Evolutionary conservation across 2,329 filamentous ascomycete species (phyloP).

Genomic region (Fusarium pseudoanthophilum): DNA sequence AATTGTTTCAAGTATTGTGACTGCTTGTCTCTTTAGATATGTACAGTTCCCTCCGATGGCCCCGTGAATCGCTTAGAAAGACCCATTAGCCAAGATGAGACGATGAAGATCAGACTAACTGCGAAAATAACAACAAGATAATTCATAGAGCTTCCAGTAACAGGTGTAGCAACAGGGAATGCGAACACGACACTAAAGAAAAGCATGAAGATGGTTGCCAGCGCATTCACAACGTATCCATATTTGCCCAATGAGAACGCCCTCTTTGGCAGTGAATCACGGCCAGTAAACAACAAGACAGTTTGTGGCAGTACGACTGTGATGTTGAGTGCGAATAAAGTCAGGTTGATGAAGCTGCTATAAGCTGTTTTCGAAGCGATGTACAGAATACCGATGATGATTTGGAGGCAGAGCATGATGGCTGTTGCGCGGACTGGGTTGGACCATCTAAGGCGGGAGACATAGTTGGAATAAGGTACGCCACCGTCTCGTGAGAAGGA

Average conservation of each 20-base stretch:
- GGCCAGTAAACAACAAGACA: background rate
- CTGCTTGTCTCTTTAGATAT: background rate
- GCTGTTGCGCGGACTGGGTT: background rate
- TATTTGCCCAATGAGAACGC: background rate
- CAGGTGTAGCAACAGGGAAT: background rate
- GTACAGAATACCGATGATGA: background rate
- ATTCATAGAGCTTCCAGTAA: background rate
- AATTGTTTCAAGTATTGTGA: rapidly evolving
- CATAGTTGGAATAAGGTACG: rapidly evolving
- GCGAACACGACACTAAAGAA: background rate
- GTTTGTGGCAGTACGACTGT: background rate
- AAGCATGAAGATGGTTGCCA: background rate
- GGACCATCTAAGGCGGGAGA: background rate
- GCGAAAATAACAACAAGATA: background rate
- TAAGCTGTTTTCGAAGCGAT: background rate
- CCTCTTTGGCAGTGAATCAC: background rate
- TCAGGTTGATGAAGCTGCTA: background rate
- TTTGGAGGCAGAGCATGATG: background rate
- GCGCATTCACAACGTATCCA: background rate
- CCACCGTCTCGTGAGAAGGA: background rate
- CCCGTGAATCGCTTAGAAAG: background rate
- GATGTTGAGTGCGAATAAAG: background rate
- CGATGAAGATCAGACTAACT: background rate
- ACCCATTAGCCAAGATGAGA: background rate
- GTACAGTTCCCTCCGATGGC: background rate